A percentile compares a stretch with the other conserved stretches of the same genome.
Conservation (phyloP, 495 filamentous ascomycete species). For the Apodospora peruviana region DNA sequence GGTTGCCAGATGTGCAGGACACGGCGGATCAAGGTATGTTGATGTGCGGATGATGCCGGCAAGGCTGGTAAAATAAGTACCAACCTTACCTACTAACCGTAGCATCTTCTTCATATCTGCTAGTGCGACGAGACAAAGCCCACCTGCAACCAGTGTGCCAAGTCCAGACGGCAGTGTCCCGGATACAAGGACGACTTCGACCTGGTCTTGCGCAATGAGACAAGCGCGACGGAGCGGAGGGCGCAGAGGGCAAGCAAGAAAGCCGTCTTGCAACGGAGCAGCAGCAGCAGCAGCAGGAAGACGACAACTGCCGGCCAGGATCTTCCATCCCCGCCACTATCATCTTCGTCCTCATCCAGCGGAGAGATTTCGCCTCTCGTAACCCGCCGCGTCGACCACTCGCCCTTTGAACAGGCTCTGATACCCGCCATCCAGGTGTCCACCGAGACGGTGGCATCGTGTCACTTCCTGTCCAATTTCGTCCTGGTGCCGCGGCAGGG, state of each 20-base stretch:
- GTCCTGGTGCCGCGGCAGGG: conserved; percentile 43
- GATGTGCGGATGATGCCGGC: not conserved
- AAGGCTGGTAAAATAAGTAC: not conserved
- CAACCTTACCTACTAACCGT: not conserved
- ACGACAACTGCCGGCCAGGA: too few species aligned
- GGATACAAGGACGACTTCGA: conserved; percentile 67
- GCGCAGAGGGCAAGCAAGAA: conserved; percentile 29
- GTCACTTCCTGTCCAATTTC: conserved; percentile 52
- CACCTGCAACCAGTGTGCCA: conserved; percentile 62
- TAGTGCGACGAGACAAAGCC: conserved; percentile 68
- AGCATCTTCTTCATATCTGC: not conserved
- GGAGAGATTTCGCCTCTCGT: not conserved
- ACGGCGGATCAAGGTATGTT: conserved; percentile 62
- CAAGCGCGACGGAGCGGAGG: conserved; percentile 51
- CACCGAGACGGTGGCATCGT: conserved; percentile 44
- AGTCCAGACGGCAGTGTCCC: conserved; percentile 60
- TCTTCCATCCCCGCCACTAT: not conserved
- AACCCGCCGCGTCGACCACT: conserved; percentile 2
- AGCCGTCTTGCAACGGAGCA: not conserved
- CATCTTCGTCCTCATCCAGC: not conserved
- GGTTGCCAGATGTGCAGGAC: conserved; percentile 69
- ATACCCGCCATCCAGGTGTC: conserved; percentile 28
- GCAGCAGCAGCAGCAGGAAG: not conserved
- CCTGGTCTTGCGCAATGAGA: conserved; percentile 61
- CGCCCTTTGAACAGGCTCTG: conserved; percentile 15